Percentiles rank a stretch among this genome's conserved stretches.
These are phyloP conservation scores for Cnidoscolus chayamansa DNA, from an alignment of 441 rosid genomes.

Conservation along the genomic window DNA sequence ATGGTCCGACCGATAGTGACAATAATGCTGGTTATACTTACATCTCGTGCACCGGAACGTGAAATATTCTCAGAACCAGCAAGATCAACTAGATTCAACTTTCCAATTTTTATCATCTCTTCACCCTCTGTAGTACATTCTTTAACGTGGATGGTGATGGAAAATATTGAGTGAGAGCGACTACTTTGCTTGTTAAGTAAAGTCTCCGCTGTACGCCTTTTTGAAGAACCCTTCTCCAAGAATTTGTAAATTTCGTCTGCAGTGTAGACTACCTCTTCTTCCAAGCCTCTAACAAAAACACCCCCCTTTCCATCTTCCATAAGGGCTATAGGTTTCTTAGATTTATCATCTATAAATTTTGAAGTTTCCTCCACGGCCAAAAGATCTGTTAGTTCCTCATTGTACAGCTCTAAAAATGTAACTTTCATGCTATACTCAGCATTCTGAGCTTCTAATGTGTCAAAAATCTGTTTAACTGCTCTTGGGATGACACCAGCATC, in stretches of 20 bases:
- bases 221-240: conserved; percentile 96
- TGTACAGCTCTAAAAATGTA: conserved; percentile 93
- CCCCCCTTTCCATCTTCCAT: conserved; percentile 99
- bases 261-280: conserved; percentile 90
- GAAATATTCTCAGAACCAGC: conserved; percentile 99
- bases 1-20: background rate
- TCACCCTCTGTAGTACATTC: conserved; percentile 98
- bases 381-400: conserved; percentile 95
- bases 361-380: conserved; percentile 83
- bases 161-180: conserved; percentile 97
- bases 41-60: conserved; percentile 98
- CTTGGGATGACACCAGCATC: conserved; percentile 99
- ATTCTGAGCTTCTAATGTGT: conserved; percentile 81
- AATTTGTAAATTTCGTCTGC: conserved; percentile 97
- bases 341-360: conserved; percentile 81
- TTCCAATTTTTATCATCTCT: conserved; percentile 95
- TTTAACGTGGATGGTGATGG: conserved; percentile 93
- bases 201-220: conserved; percentile 98
- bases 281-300: conserved; percentile 90
- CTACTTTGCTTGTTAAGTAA: conserved; percentile 99
- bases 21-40: conserved; percentile 24
- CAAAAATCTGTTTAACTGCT: conserved; percentile 92
- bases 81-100: conserved; percentile 96
- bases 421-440: conserved; percentile 99
- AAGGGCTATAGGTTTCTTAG: conserved; percentile 94